Base-by-base conservation (phyloP, 129 eudicot genomes). In the Pittosporum tobira region DNA sequence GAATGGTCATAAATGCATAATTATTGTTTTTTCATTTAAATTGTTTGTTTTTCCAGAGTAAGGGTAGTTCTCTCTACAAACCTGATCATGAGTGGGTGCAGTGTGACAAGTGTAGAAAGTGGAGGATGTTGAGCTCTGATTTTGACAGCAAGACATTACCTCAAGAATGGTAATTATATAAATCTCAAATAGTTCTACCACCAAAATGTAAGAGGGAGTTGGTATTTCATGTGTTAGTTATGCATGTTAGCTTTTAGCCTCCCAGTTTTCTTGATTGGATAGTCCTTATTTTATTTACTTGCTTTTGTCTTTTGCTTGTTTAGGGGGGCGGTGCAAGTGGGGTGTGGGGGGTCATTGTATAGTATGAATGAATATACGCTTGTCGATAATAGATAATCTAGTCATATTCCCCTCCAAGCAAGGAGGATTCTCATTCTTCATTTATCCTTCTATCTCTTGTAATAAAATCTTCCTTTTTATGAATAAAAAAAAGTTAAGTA, bases 51-150 rank as follows among this genome's bases (percentile, higher is more conserved):
- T 25, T 26, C 18, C 76, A 85, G 95, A 57, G 54, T 44, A 79
- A 65, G 61, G 71, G 73, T 49, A 70, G 71, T 37, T 30, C 73
- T 23, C 69, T 45, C 37, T 65, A 52, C 61, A 81, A 81, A 66
- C 95, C 89, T 7, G 95, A 85, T 62, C 58, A 71, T 29, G 81
- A 81, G 34, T 85, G 89, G 89, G 95, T 85, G 71, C 89, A 85
- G 69, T 85, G 95, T 59, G 75, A 81, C 77, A 81, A 81, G 74
- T 85, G 89, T 68, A 73, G 89, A 40, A 85, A 85, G 67, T 78
- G 89, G 95, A 81, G 95, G 63, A 73, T 61, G 74, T 49, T 78
- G 56, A 62, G 43, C 42, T 12, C 75, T 26, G 79, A 55, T 68
- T 81, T 78, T 69, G 79, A 70, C 66, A 63, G 58, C 85, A 72